Evolutionary conservation across 2,329 filamentous ascomycete species (phyloP), one percentile per base, ranked within the genome.

Genomic region (Diplodia mutila): DNA sequence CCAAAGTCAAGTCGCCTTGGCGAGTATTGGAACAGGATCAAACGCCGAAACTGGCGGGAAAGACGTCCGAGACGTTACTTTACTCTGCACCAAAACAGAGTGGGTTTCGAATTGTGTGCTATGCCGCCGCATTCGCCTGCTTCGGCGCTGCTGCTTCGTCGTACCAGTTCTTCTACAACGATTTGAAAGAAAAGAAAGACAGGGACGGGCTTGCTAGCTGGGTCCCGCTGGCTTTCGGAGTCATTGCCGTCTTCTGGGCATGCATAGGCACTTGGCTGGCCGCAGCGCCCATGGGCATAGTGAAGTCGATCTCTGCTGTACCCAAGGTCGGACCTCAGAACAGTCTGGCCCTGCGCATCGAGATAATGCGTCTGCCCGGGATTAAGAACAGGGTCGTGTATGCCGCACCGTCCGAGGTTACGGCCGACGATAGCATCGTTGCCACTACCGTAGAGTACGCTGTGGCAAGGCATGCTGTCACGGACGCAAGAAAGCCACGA

Each of bases 191-290:
- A 3, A 25, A 37, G 14, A 37, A 21, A 2, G 59, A 63, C 3
- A 51, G 59, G 21, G 27, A 63, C n/a, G 59, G 59, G 7, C 46
- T 63, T 51, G 51, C 64, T 18, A 37, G 32, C 27, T 67, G 57
- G 57, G 66, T 67, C 5, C 57, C 51, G 9, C 7, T 64, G 18
- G 39, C 57, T 9, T 54, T 67, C 14, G 66, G 66, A 12, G 39
- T 67, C 37, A 64, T 63, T 27, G 57, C 57, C 6, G 49, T 67
- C 14, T 54, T 64, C 37, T 67, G 66, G 66, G 49, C 59, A 14
- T 52, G 34, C 8, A 46, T 67, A 23, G 66, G 66, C 37, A 64
- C 53, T 27, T 67, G 52, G 57, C 34, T 67, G 9, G 51, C 34
- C 2, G 59, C 57, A 25, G 59, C 57, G 12, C 66, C 66, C 2